These are phyloP conservation scores for Orychophragmus violaceus DNA, from an alignment of 345 rosid genomes.

Conservation along the genomic window DNA sequence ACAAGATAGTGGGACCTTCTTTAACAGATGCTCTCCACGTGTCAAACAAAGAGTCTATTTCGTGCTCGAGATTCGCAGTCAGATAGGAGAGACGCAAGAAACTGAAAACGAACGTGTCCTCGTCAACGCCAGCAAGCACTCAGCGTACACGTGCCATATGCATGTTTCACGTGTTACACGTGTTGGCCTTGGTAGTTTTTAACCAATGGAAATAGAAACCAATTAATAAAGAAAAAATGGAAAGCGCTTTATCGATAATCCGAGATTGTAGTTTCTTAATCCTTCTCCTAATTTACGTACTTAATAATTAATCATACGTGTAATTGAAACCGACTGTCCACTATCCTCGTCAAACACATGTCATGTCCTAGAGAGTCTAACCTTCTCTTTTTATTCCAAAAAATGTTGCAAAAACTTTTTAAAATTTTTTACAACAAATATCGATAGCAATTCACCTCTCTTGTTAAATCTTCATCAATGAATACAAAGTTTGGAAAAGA, in stretches of 20 bases:
- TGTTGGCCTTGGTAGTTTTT: slow-evolving; percentile 17
- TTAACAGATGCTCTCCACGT: not conserved
- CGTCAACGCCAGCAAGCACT: not conserved
- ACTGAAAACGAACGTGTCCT: not conserved
- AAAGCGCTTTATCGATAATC: slow-evolving; percentile 28
- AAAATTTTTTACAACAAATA: not conserved
- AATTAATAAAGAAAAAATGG: not conserved
- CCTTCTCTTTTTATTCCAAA: not conserved
- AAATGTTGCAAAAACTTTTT: not conserved
- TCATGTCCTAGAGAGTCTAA: slow-evolving; percentile 2
- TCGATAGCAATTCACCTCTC: too few relatives aligned
- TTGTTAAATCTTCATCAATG: slow-evolving; percentile 11
- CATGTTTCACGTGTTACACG: not conserved
- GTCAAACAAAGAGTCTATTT: not conserved
- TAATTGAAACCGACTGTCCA: slow-evolving; percentile 23
- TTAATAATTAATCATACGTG: slow-evolving; percentile 32
- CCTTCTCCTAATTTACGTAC: not conserved
- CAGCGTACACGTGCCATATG: not conserved
- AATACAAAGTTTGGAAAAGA: slow-evolving; percentile 26
- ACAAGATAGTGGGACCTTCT: not conserved
- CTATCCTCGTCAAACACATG: slow-evolving; percentile 40
- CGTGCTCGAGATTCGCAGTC: not conserved
- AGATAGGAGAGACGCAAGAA: not conserved
- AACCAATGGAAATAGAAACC: slow-evolving; percentile 6
- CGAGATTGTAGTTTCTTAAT: slow-evolving; percentile 29